Base-by-base conservation (phyloP, 208 protist species). In the Leishmania martiniquensis region DNA sequence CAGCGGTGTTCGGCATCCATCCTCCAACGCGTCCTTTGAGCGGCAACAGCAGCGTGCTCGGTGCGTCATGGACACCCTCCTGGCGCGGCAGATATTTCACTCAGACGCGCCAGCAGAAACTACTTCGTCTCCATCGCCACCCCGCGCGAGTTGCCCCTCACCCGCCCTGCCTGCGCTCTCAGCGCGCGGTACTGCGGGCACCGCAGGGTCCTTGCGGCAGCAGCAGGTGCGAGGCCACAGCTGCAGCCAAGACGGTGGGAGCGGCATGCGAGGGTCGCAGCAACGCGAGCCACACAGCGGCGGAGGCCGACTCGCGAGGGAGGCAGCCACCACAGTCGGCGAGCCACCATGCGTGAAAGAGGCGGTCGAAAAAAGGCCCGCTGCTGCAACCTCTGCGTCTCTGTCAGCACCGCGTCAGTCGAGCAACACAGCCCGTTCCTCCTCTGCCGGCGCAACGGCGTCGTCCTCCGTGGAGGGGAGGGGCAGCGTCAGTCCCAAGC, bases 31-130 rank as follows among this genome's bases (percentile, higher is more conserved):
- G 15, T 10, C 12, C 17, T 4, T 34, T 57, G 52, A 74, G 37
- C 47, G 22, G 29, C 70, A 74, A 37, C 51, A 74, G 34, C 51
- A 63, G 52, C 51, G 72, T 22, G 78, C 78, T 54, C 63, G 66
- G 17, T 65, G 65, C 37, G 75, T 82, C 72, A 82, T 82, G 55
- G 37, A 82, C 47, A 65, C 72, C 4, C 66, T 82, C 42, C 57
- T 82, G 34, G 52, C 78, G n/a, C 78, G 78, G 25, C 78, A 77
- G 72, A 75, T 82, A 25, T 77, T 82, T 34, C 62, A 52, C 2
- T 10, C 65, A 17, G 37, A 51, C 4, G 76, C 29, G 49, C 17
- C 57, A 32, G 22, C 0, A 17, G 37, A 65, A 25, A 37, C 55
- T 2, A 65, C 47, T n/a, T 44, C 20, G 52, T 37, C 25, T 4